Base-by-base conservation (phyloP, 495 filamentous ascomycete genomes). In the Podospora anserina region DNA sequence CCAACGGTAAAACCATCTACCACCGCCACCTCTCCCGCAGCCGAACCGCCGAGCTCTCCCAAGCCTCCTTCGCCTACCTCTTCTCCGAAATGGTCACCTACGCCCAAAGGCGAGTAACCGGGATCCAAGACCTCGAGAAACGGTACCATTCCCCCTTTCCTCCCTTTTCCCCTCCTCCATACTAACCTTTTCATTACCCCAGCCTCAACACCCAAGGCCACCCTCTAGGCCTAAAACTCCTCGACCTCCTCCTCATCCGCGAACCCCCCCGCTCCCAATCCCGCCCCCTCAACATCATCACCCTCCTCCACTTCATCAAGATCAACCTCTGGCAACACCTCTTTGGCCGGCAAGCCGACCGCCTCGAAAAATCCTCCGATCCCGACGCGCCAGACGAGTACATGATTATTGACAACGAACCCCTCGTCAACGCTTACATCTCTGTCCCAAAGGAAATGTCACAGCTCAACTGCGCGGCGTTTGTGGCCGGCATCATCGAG, bases 391-490 rank as follows among this genome's bases (percentile, higher is more conserved):
- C 91, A 3, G 91, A 93, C 76, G 93, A 98, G 82, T 99, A 97
- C 83, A 97, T 99, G 94, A 92, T 99, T 72, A 89, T 89, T 68
- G 95, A 99, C 77, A 97, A 99, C 77, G 96, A 98, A 74, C 95
- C 95, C 55, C 82, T 97, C 16, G 94, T 98, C 18, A 97, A 97
- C 76, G 88, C 88, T 23, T 97, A 96, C 78, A 91, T 99, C 75
- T 91, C 88, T 71, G 91, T 98, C 49, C 95, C 95, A 26, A 88
- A 88, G 70, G 95, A 99, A 79, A 97, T 99, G 93, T 91, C 83
- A 78, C 90, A 94, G 85, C 85, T 99, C 68, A 99, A 97, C 77
- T 97, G 94, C 79, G 95, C 95, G 27, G 95, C 95, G 15, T 99
- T 89, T 72, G 93, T 97, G 4, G 95, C 96, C 1, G 95, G 95